Percentiles rank a stretch among this genome's conserved stretches.
These are phyloP conservation scores for Malus hybrid DNA, from an alignment of 331 rosid genomes.

Conservation along the genomic window DNA sequence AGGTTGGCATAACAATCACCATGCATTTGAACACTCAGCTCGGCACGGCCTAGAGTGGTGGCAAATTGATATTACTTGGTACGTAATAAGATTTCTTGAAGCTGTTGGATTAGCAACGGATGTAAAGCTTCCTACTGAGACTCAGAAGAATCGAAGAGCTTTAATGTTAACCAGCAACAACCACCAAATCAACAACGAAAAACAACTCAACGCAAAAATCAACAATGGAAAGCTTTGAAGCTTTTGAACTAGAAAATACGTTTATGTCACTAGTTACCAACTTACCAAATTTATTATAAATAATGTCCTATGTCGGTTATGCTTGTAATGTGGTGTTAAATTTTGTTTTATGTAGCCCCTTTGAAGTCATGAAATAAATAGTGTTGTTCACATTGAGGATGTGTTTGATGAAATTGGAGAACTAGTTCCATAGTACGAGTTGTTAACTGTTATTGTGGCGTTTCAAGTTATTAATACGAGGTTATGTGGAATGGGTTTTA, in stretches of 20 bases:
- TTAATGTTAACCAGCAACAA: not conserved
- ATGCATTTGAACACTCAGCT: conserved; percentile 86
- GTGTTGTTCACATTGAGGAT: no score
- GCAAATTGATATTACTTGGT: conserved; percentile 84
- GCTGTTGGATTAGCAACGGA: conserved; percentile 64
- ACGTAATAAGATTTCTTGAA: conserved; percentile 46
- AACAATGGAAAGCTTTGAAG: not conserved
- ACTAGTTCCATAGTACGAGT: no score
- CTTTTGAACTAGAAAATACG: no score
- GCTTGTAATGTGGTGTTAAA: no score
- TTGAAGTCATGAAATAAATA: no score
- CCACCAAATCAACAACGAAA: not conserved
- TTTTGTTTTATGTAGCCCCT: no score
- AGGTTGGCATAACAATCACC: conserved; percentile 96
- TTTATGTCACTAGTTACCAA: no score
- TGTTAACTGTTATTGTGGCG: no score
- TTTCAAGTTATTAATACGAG: no score
- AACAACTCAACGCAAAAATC: not conserved
- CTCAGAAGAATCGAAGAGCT: conserved; percentile 52
- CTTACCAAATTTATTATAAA: not conserved
- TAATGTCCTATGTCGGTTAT: not conserved
- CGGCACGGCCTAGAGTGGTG: conserved; percentile 87
- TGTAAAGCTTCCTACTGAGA: conserved; percentile 48
- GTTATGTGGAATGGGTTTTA: no score
- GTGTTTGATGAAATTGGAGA: no score